phyloP scores from a whole-genome alignment of 2,329 filamentous ascomycete species.

The Spiromastix sp. region DNA sequence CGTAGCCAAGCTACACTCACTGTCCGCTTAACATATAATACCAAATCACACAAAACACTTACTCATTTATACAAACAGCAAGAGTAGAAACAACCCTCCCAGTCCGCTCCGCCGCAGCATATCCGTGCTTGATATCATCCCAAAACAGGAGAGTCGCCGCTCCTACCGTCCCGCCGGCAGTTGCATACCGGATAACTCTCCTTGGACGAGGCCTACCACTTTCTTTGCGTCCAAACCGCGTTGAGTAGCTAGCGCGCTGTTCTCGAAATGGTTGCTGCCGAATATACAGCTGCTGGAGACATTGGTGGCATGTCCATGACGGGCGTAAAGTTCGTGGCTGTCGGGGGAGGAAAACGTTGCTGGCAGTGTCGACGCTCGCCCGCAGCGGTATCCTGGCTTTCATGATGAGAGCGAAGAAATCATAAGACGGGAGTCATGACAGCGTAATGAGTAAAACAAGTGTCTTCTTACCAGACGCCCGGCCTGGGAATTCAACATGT shows the following conservation, averaged over 20 bases:
- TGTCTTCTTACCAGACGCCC: too few species aligned
- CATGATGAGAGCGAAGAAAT: too few species aligned
- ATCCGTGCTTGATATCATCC: slow-evolving; percentile 64
- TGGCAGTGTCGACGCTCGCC: background rate
- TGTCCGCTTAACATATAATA: slow-evolving; percentile 3
- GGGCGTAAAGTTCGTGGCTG: background rate
- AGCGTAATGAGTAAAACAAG: too few species aligned
- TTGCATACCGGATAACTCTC: slow-evolving; percentile 22
- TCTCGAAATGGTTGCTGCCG: background rate
- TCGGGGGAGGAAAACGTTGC: background rate
- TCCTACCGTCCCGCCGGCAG: slow-evolving; percentile 27
- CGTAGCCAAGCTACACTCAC: background rate
- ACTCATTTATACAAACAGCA: slow-evolving; percentile 83
- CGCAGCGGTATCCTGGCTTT: slow-evolving; percentile 5
- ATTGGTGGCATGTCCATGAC: slow-evolving; percentile 15
- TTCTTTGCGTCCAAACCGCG: background rate
- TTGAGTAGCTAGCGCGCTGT: slow-evolving; percentile 4
- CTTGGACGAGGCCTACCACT: slow-evolving; percentile 9
- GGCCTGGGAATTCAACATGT: too few species aligned
- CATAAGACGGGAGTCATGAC: background rate
- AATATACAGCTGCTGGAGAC: slow-evolving; percentile 8
- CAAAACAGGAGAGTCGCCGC: slow-evolving; percentile 40
- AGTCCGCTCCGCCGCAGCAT: slow-evolving; percentile 64
- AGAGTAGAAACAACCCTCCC: slow-evolving; percentile 67
- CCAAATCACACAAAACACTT: slow-evolving; percentile 21